A percentile compares a stretch with the other conserved stretches of the same genome.
Conservation (phyloP, 768 basidiomycete species). For the Infundibulicybe gibba region DNA sequence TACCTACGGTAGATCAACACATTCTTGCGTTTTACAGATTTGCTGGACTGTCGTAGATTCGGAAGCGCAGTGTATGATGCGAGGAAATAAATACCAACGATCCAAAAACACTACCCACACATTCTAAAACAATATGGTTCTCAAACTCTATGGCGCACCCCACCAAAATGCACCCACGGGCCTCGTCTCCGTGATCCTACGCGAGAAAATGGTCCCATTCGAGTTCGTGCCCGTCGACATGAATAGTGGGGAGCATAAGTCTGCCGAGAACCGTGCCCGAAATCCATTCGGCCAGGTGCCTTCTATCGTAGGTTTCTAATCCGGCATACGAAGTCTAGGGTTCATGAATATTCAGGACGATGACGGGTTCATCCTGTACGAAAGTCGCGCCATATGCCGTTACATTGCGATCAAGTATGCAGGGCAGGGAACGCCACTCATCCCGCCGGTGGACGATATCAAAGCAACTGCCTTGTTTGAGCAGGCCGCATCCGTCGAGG, state of each 20-base stretch:
- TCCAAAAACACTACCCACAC: background rate
- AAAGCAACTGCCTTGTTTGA: constrained; percentile 32
- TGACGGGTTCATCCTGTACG: constrained; percentile 44
- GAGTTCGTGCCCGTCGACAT: constrained; percentile 8
- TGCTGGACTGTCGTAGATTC: no score
- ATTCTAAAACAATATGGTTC: constrained; percentile 27
- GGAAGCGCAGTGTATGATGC: no score
- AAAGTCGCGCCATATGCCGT: constrained; percentile 49
- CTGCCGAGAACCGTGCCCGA: constrained; percentile 1
- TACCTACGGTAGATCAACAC: no score
- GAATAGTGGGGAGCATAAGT: constrained; percentile 7
- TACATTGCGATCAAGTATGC: constrained; percentile 49
- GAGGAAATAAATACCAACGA: no score
- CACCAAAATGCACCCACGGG: background rate
- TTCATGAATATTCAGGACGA: constrained; percentile 7
- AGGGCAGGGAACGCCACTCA: constrained; percentile 35
- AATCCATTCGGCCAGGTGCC: constrained; percentile 12
- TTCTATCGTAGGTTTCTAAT: constrained; percentile 4
- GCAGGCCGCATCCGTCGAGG: constrained; percentile 40
- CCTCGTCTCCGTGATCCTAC: constrained; percentile 6
- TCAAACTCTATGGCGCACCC: constrained; percentile 35
- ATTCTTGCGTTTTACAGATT: no score
- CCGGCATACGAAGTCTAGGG: no score
- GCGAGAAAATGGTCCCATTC: constrained; percentile 13
- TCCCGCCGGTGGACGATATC: constrained; percentile 28